phyloP scores from a whole-genome alignment of 1,284 basidiomycete genomes.

The Cryptococcus sp. region DNA sequence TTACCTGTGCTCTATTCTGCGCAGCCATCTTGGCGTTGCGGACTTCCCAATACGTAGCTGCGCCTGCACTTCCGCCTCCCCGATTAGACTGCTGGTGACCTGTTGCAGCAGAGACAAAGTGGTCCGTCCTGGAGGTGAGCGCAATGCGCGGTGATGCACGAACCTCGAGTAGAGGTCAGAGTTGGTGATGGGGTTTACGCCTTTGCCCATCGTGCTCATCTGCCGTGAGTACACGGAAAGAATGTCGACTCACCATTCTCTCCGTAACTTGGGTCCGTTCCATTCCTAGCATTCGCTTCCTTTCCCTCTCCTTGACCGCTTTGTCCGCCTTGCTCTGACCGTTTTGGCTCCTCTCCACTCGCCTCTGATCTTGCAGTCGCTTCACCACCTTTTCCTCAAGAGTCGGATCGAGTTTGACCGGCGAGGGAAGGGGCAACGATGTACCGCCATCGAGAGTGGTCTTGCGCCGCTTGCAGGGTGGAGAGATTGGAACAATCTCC shows the following conservation, averaged over 20 bases:
- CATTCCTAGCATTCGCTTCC: slow-evolving; percentile 10
- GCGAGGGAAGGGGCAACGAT: slow-evolving; percentile 9
- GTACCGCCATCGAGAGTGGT: not conserved
- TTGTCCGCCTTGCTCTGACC: slow-evolving; percentile 18
- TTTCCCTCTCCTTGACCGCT: slow-evolving; percentile 10
- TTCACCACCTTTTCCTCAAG: slow-evolving; percentile 7
- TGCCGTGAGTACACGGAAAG: slow-evolving; percentile 5
- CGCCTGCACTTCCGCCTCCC: slow-evolving; percentile 30
- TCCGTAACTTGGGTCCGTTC: slow-evolving; percentile 21
- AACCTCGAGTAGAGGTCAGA: slow-evolving; percentile 33
- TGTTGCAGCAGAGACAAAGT: slow-evolving; percentile 39
- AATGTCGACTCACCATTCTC: slow-evolving; percentile 23
- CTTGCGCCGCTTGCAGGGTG: slow-evolving; percentile 12
- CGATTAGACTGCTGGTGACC: slow-evolving; percentile 41
- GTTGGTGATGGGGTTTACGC: slow-evolving; percentile 40
- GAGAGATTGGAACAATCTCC: slow-evolving; percentile 35
- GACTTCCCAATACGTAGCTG: slow-evolving; percentile 39
- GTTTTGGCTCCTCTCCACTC: slow-evolving; percentile 7
- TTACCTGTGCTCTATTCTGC: slow-evolving; percentile 33
- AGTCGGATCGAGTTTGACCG: slow-evolving; percentile 6
- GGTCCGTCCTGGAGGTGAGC: slow-evolving; percentile 24
- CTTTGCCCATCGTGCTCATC: slow-evolving; percentile 29
- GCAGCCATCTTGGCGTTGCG: slow-evolving; percentile 36
- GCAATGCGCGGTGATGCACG: slow-evolving; percentile 1
- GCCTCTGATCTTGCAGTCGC: slow-evolving; percentile 8